Evolutionary conservation across 129 eudicot genomes (phyloP).

Genomic region (Helianthus tuberosus): DNA sequence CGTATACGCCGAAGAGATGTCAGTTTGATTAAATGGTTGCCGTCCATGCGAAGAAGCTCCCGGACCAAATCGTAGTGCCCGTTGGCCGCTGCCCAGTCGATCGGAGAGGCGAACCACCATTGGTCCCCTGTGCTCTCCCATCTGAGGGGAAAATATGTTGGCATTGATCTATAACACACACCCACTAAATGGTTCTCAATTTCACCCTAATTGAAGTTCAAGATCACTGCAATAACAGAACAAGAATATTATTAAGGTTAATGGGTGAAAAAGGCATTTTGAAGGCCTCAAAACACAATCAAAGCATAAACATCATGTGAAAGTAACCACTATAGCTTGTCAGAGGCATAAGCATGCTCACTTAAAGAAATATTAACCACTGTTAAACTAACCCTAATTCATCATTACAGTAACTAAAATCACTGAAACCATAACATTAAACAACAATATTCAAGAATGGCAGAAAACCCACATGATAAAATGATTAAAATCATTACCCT

Average conservation of each 20-base stretch:
- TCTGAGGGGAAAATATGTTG: slow-evolving; percentile 76
- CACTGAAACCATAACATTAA: slow-evolving; percentile 27
- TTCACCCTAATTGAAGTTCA: neutral
- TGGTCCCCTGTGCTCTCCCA: slow-evolving; percentile 99
- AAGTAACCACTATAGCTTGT: slow-evolving; percentile 26
- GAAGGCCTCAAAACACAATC: slow-evolving; percentile 14
- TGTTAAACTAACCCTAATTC: neutral
- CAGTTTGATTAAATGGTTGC: slow-evolving; percentile 79
- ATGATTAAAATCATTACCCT: slow-evolving; percentile 19
- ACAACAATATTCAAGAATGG: slow-evolving; percentile 8
- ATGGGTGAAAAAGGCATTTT: neutral
- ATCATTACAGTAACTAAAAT: slow-evolving; percentile 20
- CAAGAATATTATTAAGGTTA: neutral
- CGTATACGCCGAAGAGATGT: slow-evolving; percentile 92
- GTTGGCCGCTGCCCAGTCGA: slow-evolving; percentile 96
- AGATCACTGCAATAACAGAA: slow-evolving; percentile 24
- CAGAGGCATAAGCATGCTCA: slow-evolving; percentile 40
- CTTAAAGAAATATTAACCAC: slow-evolving; percentile 34
- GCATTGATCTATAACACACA: slow-evolving; percentile 37
- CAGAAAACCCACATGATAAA: slow-evolving; percentile 40
- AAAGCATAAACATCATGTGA: slow-evolving; percentile 40
- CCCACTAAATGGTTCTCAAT: neutral
- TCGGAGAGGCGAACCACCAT: slow-evolving; percentile 99
- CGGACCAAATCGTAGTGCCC: slow-evolving; percentile 95
- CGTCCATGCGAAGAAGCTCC: slow-evolving; percentile 87